Base-by-base conservation (phyloP, 2,329 filamentous ascomycete genomes). In the Colletotrichum gloeosporioides region DNA sequence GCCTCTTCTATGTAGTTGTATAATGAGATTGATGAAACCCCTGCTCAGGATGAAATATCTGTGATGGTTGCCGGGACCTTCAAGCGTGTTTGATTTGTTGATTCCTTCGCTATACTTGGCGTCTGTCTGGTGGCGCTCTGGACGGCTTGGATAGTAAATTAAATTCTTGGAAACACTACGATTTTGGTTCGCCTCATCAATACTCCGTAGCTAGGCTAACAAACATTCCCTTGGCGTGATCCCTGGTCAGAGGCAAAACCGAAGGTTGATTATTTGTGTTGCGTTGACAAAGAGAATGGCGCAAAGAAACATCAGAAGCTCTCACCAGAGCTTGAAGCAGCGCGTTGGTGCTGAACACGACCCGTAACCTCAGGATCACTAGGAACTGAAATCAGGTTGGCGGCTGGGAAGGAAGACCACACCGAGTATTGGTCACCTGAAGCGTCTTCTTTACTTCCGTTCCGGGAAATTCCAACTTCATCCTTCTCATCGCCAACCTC, bases 1-100 rank as follows among this genome's bases (percentile, higher is more conserved):
- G 44, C 15, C 22, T 39, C 27, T 69, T 59, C 15, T 65, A 65
- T 69, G 59, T 74, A 74, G 71, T 61, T 32, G 34, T 55, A 18
- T 63, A 74, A 76, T 66, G 59, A 64, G 13, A 62, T n/a, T 8
- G 15, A 31, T 22, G 49, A 39, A 69, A 15, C 31, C 3, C 16
- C 0, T 39, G n/a, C 44, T 53, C 12, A 9, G 2, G 22, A 63
- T 16, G 12, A 22, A 25, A 22, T 25, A 0, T 22, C 0, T 2
- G 27, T 22, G 57, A 61, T n/a, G 0, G 27, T 3, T 4, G 1
- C n/a, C n/a, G 0, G 0, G 6, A 13, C 10, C 10, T 1, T 13
- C 0, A 22, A n/a, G n/a, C 6, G n/a, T 22, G 8, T 8, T 4
- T 8, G 10, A 53, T 8, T 53, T 49, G 18, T n/a, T n/a, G 9